Evolutionary conservation across 345 rosid species (phyloP).

Genomic region (Noccaea bulbosa): DNA sequence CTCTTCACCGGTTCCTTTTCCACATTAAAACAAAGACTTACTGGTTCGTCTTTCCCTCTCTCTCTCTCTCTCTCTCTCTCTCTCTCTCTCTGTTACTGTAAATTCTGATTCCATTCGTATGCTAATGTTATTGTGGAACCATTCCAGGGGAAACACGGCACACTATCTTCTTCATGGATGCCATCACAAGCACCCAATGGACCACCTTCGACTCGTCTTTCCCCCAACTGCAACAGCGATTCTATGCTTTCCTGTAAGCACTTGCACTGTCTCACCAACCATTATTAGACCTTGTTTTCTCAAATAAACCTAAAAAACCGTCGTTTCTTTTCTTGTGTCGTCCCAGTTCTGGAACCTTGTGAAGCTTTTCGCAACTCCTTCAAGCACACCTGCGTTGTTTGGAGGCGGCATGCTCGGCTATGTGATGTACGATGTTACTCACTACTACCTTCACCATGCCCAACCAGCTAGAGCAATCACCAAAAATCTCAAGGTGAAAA

Average conservation of each 20-base stretch:
- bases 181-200: constrained; percentile 99
- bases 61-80: constrained; percentile 1
- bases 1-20: constrained; percentile 75
- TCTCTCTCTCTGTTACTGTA: constrained; percentile 1
- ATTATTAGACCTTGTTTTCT: not conserved
- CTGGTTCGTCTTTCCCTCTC: constrained; percentile 46
- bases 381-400: constrained; percentile 78
- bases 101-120: not conserved
- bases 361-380: constrained; percentile 61
- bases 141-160: constrained; percentile 75
- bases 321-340: constrained; percentile 1
- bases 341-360: constrained; percentile 78
- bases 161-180: constrained; percentile 95
- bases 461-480: constrained; percentile 67
- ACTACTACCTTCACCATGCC: constrained; percentile 94
- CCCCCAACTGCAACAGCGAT: constrained; percentile 88
- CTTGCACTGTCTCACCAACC: constrained; percentile 10
- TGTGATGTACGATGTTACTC: constrained; percentile 87
- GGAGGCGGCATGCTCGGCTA: constrained; percentile 92
- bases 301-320: not conserved
- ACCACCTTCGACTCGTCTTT: constrained; percentile 84
- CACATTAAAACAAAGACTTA: constrained; percentile 70
- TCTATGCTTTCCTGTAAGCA: constrained; percentile 64
- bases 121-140: constrained; percentile 30
- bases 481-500: constrained; percentile 76